Evolutionary conservation across 768 basidiomycete species (phyloP).

Genomic region (Boletus pseudo-olivaceus): DNA sequence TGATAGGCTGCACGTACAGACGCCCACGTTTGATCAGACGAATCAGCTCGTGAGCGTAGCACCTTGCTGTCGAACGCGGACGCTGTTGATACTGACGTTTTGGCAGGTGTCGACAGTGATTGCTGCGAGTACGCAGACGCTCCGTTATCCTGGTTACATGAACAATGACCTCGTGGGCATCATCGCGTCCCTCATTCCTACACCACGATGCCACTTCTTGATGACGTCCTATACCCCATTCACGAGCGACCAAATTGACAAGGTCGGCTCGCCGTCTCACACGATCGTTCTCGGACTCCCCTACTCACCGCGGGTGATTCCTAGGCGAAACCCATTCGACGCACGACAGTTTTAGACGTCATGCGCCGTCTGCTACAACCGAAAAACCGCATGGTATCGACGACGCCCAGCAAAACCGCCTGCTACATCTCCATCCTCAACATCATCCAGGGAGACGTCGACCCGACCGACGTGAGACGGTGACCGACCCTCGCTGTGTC

Average conservation of each 20-base stretch:
- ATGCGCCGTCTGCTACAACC: conserved; percentile 97
- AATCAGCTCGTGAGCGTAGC: conserved; percentile 70
- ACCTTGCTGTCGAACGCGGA: not conserved
- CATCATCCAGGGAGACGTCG: conserved; percentile 98
- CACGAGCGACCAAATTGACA: conserved; percentile 94
- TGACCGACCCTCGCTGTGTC: not conserved
- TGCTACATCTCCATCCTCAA: conserved; percentile 98
- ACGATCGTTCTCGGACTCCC: not conserved
- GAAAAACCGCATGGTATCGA: conserved; percentile 98
- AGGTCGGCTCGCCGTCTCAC: conserved; percentile 49
- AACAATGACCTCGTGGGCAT: conserved; percentile 99
- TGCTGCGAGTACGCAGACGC: conserved; percentile 94
- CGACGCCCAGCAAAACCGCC: conserved; percentile 83
- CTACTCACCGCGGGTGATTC: not conserved
- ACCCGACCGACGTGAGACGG: conserved; percentile 81
- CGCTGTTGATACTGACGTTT: not conserved
- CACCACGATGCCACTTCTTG: conserved; percentile 95
- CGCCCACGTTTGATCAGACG: conserved; percentile 85
- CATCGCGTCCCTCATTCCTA: conserved; percentile 93
- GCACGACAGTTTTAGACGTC: conserved; percentile 96
- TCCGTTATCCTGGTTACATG: conserved; percentile 98
- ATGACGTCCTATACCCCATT: conserved; percentile 99
- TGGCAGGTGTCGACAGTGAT: conserved; percentile 92
- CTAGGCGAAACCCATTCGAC: conserved; percentile 90
- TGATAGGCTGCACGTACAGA: conserved; percentile 85